Conservation (phyloP, 2,329 filamentous ascomycete genomes). For the Paecilomyces variotii region DNA sequence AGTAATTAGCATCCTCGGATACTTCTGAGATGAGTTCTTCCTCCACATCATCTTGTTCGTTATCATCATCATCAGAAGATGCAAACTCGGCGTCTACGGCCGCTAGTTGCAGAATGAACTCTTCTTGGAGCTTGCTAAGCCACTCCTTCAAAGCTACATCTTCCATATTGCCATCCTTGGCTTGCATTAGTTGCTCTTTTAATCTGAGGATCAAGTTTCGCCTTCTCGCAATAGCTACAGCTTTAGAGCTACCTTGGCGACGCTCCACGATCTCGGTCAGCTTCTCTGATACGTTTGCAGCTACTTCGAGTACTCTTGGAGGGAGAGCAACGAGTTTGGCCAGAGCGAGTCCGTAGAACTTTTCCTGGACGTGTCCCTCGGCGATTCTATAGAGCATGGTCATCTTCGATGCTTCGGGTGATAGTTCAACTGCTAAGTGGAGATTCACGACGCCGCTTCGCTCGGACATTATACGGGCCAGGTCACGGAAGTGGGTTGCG, state of each 20-base stretch:
- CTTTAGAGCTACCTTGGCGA: constrained; percentile 52
- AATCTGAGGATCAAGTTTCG: constrained; percentile 67
- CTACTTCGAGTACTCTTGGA: constrained; percentile 55
- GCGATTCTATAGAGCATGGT: constrained; percentile 83
- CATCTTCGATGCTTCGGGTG: constrained; percentile 52
- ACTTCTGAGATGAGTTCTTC: not conserved
- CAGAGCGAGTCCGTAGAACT: constrained; percentile 77
- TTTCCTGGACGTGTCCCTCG: constrained; percentile 60
- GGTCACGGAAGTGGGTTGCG: constrained; percentile 81
- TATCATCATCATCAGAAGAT: constrained; percentile 5
- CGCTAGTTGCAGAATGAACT: constrained; percentile 67
- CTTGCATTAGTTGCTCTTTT: constrained; percentile 63
- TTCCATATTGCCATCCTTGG: constrained; percentile 56
- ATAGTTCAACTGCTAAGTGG: constrained; percentile 66
- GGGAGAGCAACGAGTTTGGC: constrained; percentile 71
- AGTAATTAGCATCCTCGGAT: not conserved
- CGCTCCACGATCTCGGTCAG: constrained; percentile 52
- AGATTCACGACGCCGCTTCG: constrained; percentile 73
- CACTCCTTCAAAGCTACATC: constrained; percentile 56
- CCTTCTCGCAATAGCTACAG: constrained; percentile 52
- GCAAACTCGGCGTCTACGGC: constrained; percentile 45
- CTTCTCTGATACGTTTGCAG: constrained; percentile 56
- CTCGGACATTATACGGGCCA: constrained; percentile 67
- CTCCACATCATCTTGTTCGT: constrained; percentile 2
- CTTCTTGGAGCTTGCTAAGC: constrained; percentile 59